Evolutionary conservation across 129 eudicot species (phyloP).

Genomic region (Ambrosia trifida): DNA sequence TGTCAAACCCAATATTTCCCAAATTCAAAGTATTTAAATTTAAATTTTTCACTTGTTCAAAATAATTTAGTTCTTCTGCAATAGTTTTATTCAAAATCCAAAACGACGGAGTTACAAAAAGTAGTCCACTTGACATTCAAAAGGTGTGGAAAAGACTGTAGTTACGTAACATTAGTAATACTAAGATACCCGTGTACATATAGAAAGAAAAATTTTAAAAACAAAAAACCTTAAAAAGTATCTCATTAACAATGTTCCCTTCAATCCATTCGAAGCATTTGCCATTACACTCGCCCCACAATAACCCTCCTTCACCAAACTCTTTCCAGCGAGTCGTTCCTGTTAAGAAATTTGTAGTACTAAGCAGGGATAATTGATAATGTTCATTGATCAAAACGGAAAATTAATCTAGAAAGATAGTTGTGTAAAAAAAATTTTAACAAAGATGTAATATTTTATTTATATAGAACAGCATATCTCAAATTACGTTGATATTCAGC

Average conservation of each 20-base stretch:
- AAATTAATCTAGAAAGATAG: background rate
- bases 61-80: slow-evolving; percentile 1
- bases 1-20: slow-evolving; percentile 10
- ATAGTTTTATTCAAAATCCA: background rate
- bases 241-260: slow-evolving; percentile 61
- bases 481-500: background rate
- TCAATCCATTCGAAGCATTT: slow-evolving; percentile 91
- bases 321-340: slow-evolving; percentile 95
- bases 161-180: background rate
- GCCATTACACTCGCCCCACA: slow-evolving; percentile 93
- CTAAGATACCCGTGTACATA: background rate
- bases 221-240: slow-evolving; percentile 59
- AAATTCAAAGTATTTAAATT: background rate
- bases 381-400: background rate
- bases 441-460: background rate
- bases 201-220: slow-evolving; percentile 2
- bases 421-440: slow-evolving; percentile 15
- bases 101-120: background rate
- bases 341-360: slow-evolving; percentile 34
- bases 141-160: background rate
- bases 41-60: too few species aligned
- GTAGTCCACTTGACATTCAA: background rate
- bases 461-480: background rate
- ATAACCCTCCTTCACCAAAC: slow-evolving; percentile 95
- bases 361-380: slow-evolving; percentile 17